A percentile compares a stretch with the other conserved stretches of the same genome.
phyloP scores from a whole-genome alignment of 129 eudicot species.

The Flaveria brownii region DNA sequence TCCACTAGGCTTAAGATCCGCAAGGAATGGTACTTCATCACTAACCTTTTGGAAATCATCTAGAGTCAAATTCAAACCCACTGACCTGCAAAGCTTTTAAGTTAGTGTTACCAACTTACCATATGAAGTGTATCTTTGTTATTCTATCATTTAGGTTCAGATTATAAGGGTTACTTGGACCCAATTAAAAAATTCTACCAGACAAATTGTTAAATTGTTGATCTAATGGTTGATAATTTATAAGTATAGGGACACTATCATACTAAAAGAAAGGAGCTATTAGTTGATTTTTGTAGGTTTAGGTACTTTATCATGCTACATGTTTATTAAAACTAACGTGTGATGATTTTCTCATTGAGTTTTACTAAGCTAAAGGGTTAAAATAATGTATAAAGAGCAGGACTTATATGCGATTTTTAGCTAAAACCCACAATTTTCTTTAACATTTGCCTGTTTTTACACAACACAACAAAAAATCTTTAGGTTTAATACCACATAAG shows the following conservation, averaged over 20 bases:
- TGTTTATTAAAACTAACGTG: not conserved
- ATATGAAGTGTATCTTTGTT: constrained; percentile 7
- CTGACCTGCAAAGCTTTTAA: constrained; percentile 61
- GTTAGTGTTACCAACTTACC: constrained; percentile 21
- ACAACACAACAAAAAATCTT: not conserved
- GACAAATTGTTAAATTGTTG: not conserved
- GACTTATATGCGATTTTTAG: not conserved
- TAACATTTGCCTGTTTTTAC: not conserved
- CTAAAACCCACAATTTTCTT: not conserved
- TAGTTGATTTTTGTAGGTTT: not conserved
- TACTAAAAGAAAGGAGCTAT: not conserved
- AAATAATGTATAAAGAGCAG: not conserved
- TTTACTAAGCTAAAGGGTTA: not conserved
- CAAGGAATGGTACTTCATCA: constrained; percentile 85
- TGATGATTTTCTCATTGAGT: not conserved
- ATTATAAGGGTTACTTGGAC: not conserved
- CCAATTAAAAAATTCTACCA: not conserved
- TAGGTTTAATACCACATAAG: not conserved
- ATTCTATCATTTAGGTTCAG: not conserved
- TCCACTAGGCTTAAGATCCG: constrained; percentile 99
- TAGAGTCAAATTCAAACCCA: constrained; percentile 72
- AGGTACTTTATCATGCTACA: not conserved
- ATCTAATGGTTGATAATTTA: not conserved
- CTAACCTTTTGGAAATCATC: constrained; percentile 98
- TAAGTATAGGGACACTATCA: not conserved